These are phyloP conservation scores for Pichia sp. DNA, from an alignment of 1,139 yeast species.

Conservation along the genomic window DNA sequence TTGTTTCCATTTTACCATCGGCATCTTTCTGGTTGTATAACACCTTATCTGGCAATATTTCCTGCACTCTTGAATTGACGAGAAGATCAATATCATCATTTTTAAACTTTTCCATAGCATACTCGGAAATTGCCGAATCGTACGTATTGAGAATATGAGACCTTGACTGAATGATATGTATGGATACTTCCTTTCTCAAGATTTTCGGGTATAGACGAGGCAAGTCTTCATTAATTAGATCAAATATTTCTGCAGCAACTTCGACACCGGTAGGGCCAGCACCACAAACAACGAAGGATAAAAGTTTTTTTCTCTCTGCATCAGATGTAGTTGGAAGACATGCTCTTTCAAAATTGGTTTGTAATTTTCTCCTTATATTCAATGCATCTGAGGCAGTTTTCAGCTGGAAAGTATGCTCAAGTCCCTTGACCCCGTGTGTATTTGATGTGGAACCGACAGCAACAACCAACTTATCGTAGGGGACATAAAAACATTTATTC, in stretches of 20 bases:
- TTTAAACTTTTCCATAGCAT: conserved; percentile 52
- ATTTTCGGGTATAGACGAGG: conserved; percentile 46
- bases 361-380: conserved; percentile 44
- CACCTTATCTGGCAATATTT: conserved; percentile 46
- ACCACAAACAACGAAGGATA: conserved; percentile 61
- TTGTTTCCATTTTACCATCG: conserved; percentile 29
- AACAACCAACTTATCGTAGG: conserved; percentile 56
- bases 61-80: conserved; percentile 52
- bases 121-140: conserved; percentile 52
- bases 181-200: conserved; percentile 51
- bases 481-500: conserved; percentile 46
- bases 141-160: conserved; percentile 58
- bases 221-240: conserved; percentile 52
- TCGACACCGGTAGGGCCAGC: conserved; percentile 72
- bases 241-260: conserved; percentile 59
- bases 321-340: conserved; percentile 54
- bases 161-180: conserved; percentile 59
- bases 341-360: conserved; percentile 48
- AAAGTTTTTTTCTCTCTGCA: conserved; percentile 48
- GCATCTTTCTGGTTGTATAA: conserved; percentile 40
- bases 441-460: conserved; percentile 61
- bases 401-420: conserved; percentile 48
- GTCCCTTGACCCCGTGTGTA: conserved; percentile 60
- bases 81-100: conserved; percentile 52
- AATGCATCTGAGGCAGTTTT: conserved; percentile 65